Evolutionary conservation across 352 stramenopile species (phyloP).

Genomic region (Phytophthora hibernalis): DNA sequence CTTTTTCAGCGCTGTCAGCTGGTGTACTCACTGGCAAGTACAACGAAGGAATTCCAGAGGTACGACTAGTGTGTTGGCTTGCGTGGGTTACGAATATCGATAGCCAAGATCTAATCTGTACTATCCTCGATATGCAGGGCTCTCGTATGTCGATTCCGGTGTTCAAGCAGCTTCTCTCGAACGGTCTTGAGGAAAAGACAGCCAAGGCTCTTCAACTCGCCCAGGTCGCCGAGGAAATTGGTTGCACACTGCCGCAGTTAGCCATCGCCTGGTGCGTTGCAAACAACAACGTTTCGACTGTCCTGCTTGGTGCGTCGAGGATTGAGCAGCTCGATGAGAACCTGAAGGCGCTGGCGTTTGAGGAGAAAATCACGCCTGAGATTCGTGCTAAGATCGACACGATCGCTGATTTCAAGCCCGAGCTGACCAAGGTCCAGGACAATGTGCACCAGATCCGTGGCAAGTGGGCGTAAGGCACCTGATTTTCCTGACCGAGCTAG

Average conservation of each 20-base stretch:
- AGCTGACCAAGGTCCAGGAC: slow-evolving; percentile 38
- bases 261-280: slow-evolving; percentile 62
- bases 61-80: slow-evolving; percentile 1
- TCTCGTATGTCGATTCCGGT: slow-evolving; percentile 56
- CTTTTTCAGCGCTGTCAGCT: slow-evolving; percentile 60
- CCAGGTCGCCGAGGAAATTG: slow-evolving; percentile 51
- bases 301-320: slow-evolving; percentile 63
- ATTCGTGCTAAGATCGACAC: slow-evolving; percentile 62
- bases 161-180: slow-evolving; percentile 40
- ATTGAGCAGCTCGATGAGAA: slow-evolving; percentile 69
- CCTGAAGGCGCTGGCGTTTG: slow-evolving; percentile 50
- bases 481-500: neutral
- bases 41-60: slow-evolving; percentile 51
- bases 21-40: slow-evolving; percentile 82
- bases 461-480: slow-evolving; percentile 37
- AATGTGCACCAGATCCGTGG: slow-evolving; percentile 41
- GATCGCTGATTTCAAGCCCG: slow-evolving; percentile 55
- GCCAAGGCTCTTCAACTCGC: slow-evolving; percentile 42
- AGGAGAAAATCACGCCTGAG: slow-evolving; percentile 63
- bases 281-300: slow-evolving; percentile 66
- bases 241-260: slow-evolving; percentile 57
- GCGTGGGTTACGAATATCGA: neutral
- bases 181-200: slow-evolving; percentile 46
- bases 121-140: slow-evolving; percentile 35
- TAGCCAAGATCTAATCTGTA: neutral